Base-by-base conservation (phyloP, 1,139 yeast genomes). In the Debaryomyces nepalensis region DNA sequence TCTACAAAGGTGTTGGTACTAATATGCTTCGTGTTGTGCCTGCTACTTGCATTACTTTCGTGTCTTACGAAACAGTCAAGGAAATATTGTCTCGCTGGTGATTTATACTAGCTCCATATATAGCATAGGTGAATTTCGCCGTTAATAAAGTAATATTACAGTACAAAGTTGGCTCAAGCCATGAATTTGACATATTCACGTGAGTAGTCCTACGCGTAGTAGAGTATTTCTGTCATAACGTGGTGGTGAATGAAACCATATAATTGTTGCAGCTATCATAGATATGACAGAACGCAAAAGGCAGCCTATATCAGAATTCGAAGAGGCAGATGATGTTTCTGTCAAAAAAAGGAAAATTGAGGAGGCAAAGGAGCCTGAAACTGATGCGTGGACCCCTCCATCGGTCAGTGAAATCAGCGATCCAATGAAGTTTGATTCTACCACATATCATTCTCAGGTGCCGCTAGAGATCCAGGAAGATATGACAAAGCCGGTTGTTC, bases 1-100 rank as follows among this genome's bases (percentile, higher is more conserved):
- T 91, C 50, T 93, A 89, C 62, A 82, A 84, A 50, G 98, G 98
- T 0, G 59, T 84, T 11, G 61, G 77, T 11, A 76, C 88, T 3
- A 83, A 85, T 41, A 54, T 85, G 18, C 41, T 72, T 4, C 68
- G 93, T 40, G 88, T 86, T 2, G 63, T 86, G 5, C 95, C 95
- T 0, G 86, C 90, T 3, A 84, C 90, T 2, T 82, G 88, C 52
- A 73, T 84, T 5, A 84, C 91, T 0, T 84, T 84, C 59, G 70
- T 81, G 4, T 80, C 80, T 6, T 85, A 85, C 53, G 91, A 84
- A 57, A 69, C 74, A 3, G 66, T 64, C 18, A 67, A 60, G 48
- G 56, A 52, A 26, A 44, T 36, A 34, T 40, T 51, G 23, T 40
- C 47, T 18, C 33, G 32, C 20, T 23, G 15, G 7, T 24, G 18